phyloP scores from a whole-genome alignment of 208 protist species.

The Crithidia sp. region DNA sequence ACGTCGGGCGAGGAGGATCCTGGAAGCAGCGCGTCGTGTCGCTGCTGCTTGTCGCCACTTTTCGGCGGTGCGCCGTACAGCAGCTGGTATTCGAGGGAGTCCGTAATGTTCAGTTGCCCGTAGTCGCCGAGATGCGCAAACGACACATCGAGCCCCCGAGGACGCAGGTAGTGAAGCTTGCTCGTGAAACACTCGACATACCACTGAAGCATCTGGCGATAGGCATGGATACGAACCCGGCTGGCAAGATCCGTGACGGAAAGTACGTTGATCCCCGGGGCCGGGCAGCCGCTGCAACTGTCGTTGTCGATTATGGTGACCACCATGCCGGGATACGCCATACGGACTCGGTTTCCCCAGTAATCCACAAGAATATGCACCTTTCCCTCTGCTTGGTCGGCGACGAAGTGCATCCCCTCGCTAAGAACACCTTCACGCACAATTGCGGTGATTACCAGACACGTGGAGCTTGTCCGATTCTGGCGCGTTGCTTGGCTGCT shows the following conservation, averaged over 20 bases:
- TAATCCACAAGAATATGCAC: conserved; percentile 83
- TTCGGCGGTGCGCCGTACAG: conserved; percentile 63
- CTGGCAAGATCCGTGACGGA: conserved; percentile 53
- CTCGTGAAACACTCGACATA: conserved; percentile 80
- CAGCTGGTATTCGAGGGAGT: conserved; percentile 78
- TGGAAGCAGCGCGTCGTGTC: conserved; percentile 9
- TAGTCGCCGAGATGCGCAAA: conserved; percentile 90
- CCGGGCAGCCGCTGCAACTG: conserved; percentile 82
- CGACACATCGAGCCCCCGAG: conserved; percentile 74
- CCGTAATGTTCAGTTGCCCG: conserved; percentile 68
- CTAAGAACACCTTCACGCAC: conserved; percentile 82
- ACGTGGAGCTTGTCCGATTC: conserved; percentile 83
- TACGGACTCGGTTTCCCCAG: conserved; percentile 68
- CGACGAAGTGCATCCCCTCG: conserved; percentile 84
- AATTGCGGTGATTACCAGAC: conserved; percentile 72
- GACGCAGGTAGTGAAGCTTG: conserved; percentile 72
- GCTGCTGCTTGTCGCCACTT: conserved; percentile 6
- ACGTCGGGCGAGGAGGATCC: conserved; percentile 10
- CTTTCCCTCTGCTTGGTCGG: conserved; percentile 81
- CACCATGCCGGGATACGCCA: conserved; percentile 78
- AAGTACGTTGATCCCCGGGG: conserved; percentile 77
- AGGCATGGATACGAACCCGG: conserved; percentile 65
- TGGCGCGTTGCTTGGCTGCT: conserved; percentile 33
- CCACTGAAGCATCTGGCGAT: conserved; percentile 85
- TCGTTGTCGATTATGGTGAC: conserved; percentile 86